Percentiles rank a stretch among this genome's conserved stretches.
These are phyloP conservation scores for Claviceps digitariae DNA, from an alignment of 2,329 filamentous ascomycete species.

Conservation along the genomic window DNA sequence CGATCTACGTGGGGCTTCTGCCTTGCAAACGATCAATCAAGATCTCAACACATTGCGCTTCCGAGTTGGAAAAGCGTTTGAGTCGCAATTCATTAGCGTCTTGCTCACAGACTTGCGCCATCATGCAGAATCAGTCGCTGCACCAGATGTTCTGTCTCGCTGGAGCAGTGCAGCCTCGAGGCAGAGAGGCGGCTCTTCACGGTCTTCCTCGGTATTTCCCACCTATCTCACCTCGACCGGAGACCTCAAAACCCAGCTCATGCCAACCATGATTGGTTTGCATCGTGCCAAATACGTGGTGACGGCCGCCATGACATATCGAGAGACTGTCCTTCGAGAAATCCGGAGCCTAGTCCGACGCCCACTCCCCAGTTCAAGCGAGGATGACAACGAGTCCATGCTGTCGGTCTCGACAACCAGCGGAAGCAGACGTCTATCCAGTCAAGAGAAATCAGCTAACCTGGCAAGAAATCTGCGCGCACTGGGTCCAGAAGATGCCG, in stretches of 20 bases:
- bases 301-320: constrained; percentile 69
- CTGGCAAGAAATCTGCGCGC: constrained; percentile 78
- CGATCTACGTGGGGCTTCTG: constrained; percentile 64
- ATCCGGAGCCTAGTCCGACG: constrained; percentile 73
- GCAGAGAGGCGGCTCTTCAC: constrained; percentile 50
- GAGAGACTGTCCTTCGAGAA: constrained; percentile 73
- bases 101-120: constrained; percentile 66
- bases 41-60: constrained; percentile 65
- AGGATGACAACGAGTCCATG: constrained; percentile 86
- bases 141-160: constrained; percentile 61
- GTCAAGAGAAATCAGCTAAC: constrained; percentile 81
- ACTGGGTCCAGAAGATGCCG: constrained; percentile 71
- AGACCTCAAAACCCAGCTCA: constrained; percentile 55
- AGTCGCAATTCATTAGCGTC: constrained; percentile 63
- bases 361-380: constrained; percentile 80
- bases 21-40: constrained; percentile 64
- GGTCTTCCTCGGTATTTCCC: constrained; percentile 57
- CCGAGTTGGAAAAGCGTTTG: constrained; percentile 77
- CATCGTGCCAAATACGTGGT: constrained; percentile 68
- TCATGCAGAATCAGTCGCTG: constrained; percentile 64
- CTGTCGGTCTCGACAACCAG: constrained; percentile 69
- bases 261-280: constrained; percentile 63
- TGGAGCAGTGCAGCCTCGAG: constrained; percentile 72
- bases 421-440: constrained; percentile 53
- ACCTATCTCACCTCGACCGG: constrained; percentile 65